Conservation (phyloP, 2,329 filamentous ascomycete species). For the Colletotrichum liriopes region DNA sequence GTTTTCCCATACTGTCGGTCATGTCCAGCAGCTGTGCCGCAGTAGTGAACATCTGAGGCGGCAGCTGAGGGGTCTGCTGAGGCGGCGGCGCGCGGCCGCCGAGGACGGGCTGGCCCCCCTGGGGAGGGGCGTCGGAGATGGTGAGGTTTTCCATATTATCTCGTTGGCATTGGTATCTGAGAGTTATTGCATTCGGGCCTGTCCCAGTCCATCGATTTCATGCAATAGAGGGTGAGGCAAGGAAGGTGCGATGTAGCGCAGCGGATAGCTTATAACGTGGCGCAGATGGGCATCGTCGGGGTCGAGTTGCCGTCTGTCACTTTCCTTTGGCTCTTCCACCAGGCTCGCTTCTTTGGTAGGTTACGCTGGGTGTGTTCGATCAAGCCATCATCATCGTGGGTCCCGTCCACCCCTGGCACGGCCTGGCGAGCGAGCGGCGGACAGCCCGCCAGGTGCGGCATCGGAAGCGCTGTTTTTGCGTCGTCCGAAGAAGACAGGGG, state of each 20-base stretch:
- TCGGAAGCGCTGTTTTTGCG: conserved; percentile 33
- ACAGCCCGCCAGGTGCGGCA: background rate
- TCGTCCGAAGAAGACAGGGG: background rate
- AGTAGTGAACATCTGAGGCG: conserved; percentile 98
- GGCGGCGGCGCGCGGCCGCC: conserved; percentile 56
- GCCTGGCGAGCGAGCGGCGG: conserved; percentile 9
- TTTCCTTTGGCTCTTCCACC: background rate
- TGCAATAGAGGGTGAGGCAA: conserved; percentile 8
- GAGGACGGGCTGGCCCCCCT: conserved; percentile 52
- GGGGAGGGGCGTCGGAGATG: conserved; percentile 64
- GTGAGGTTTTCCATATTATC: conserved; percentile 68
- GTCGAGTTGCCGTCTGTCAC: conserved; percentile 6
- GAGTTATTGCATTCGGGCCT: conserved; percentile 37
- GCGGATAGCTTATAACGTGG: conserved; percentile 22
- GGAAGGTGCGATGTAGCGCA: conserved; percentile 1
- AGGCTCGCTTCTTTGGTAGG: conserved; percentile 7
- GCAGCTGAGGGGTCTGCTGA: conserved; percentile 71
- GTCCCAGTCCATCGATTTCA: conserved; percentile 42
- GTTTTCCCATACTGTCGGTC: conserved; percentile 86
- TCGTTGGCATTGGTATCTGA: conserved; percentile 42
- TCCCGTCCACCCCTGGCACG: conserved; percentile 15
- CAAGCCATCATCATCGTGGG: conserved; percentile 39
- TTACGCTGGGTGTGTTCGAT: conserved; percentile 19
- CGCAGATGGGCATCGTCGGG: conserved; percentile 23
- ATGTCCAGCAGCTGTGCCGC: conserved; percentile 95